Evolutionary conservation across 2,329 filamentous ascomycete genomes (phyloP).

Genomic region (Thelonectria rubi): DNA sequence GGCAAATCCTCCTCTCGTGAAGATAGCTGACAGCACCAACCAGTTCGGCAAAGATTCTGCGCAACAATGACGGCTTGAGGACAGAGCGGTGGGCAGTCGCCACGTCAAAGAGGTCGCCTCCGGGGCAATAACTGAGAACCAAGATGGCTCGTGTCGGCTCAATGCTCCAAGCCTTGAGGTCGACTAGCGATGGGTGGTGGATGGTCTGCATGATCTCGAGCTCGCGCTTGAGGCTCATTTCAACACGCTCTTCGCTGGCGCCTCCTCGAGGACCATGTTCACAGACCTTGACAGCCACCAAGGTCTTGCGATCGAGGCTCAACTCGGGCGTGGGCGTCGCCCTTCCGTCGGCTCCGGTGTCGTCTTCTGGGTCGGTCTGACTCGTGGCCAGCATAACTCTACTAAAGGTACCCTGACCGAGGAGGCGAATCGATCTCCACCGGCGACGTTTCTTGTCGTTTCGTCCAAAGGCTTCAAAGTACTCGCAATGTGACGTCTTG

Average conservation of each 20-base stretch:
- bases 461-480: slow-evolving; percentile 75
- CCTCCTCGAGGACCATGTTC: slow-evolving; percentile 94
- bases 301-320: slow-evolving; percentile 70
- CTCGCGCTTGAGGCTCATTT: slow-evolving; percentile 93
- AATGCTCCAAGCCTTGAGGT: slow-evolving; percentile 90
- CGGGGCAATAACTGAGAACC: slow-evolving; percentile 90
- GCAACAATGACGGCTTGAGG: slow-evolving; percentile 74
- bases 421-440: slow-evolving; percentile 81
- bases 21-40: slow-evolving; percentile 87
- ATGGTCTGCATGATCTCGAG: slow-evolving; percentile 91
- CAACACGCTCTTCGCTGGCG: slow-evolving; percentile 90
- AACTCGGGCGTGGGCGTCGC: slow-evolving; percentile 43
- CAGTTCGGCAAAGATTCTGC: slow-evolving; percentile 89
- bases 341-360: slow-evolving; percentile 50
- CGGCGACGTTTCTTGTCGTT: slow-evolving; percentile 74
- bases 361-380: slow-evolving; percentile 65
- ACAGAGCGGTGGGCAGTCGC: slow-evolving; percentile 76
- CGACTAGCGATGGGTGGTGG: slow-evolving; percentile 88
- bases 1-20: slow-evolving; percentile 86
- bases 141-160: slow-evolving; percentile 84
- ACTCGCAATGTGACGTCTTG: slow-evolving; percentile 61
- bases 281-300: slow-evolving; percentile 95
- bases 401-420: slow-evolving; percentile 96
- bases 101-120: slow-evolving; percentile 94
- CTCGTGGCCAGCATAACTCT: slow-evolving; percentile 91